Evolutionary conservation across 257 asterid genomes (phyloP), one percentile per base, ranked within the genome.

Genomic region (Asclepias syriaca): DNA sequence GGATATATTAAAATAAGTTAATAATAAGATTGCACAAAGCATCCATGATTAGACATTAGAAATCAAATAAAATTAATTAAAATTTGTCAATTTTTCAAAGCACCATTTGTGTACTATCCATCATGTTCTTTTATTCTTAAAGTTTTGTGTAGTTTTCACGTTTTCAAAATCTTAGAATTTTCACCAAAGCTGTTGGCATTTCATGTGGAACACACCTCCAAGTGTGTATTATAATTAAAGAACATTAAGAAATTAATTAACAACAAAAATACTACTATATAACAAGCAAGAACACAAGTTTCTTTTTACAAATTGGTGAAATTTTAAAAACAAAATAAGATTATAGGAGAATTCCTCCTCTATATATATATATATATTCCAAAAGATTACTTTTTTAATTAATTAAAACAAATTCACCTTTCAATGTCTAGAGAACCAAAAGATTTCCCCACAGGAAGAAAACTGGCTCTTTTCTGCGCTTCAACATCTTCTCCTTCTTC

Each of bases 391-490:
- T 34, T 34, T 4, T 34, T 34, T 34, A 34, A 34, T 34, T 34
- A 34, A 34, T 34, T 34, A 34, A 32, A 34, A 34, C 39, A 34
- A 34, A 34, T 14, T 66, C 81, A 88, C 77, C 83, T 85, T 77
- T 85, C 86, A 22, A 90, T 86, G 13, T 85, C 81, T 63, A 63
- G 48, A 63, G 68, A 63, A 63, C 14, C 24, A 34, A 37, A 34
- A 16, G 68, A 63, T 16, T 63, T 37, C 7, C 68, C 68, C 49
- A 63, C 14, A 0, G 68, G 48, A 63, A 34, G 68, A 18, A 63
- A 16, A 16, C 46, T 61, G 6, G 67, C 15, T 24, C 49, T 63
- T 63, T 63, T 63, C 68, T 63, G 68, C 18, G 68, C 68, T 37
- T 63, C 68, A 63, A 63, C 13, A 2, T 63, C 68, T 32, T 32